Conservation (phyloP, 345 rosid genomes). For the Salix koriyanagi region DNA sequence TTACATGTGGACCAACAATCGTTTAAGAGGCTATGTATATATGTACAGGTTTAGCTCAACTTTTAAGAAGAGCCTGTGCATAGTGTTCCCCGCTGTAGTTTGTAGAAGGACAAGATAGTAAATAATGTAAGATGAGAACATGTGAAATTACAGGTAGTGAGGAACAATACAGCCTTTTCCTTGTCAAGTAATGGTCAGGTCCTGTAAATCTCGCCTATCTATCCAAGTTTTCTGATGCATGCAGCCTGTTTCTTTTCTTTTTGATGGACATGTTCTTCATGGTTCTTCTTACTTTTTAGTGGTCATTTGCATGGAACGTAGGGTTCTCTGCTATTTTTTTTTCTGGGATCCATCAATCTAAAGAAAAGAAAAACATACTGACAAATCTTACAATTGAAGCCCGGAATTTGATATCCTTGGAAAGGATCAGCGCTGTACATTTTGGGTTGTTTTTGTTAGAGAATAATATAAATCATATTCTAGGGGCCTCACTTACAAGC, state of each 20-base stretch:
- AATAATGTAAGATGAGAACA: not conserved
- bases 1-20: not conserved
- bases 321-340: too few relatives aligned
- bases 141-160: not conserved
- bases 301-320: not conserved
- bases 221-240: not conserved
- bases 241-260: not conserved
- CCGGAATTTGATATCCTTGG: too few relatives aligned
- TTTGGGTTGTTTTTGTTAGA: too few relatives aligned
- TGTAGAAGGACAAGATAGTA: not conserved
- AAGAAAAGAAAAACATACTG: too few relatives aligned
- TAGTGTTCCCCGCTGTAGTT: not conserved
- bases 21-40: not conserved
- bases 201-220: not conserved
- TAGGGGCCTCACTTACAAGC: too few relatives aligned
- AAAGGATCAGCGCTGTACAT: too few relatives aligned
- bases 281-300: not conserved
- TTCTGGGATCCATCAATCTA: too few relatives aligned
- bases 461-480: too few relatives aligned
- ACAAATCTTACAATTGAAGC: too few relatives aligned
- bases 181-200: not conserved
- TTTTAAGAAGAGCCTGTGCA: not conserved
- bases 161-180: not conserved
- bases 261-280: not conserved
- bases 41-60: constrained; percentile 17